phyloP scores from a whole-genome alignment of 345 rosid species.

The Euphorbia tirucalli region DNA sequence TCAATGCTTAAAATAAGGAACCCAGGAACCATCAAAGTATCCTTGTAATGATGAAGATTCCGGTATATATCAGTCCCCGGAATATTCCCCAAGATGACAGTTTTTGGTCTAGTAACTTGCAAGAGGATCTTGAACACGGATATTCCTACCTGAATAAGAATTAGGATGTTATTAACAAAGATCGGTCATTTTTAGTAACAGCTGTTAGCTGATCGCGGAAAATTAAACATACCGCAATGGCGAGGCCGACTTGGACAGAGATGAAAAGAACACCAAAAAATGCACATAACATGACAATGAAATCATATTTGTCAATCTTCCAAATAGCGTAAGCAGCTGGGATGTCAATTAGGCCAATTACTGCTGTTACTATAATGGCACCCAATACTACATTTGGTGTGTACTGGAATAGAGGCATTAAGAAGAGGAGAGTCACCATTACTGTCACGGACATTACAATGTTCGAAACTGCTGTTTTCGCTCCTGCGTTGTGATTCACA shows the following conservation, averaged over 20 bases:
- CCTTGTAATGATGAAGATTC: conserved; percentile 69
- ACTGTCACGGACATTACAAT: conserved; percentile 86
- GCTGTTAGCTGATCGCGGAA: not conserved
- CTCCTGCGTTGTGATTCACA: conserved; percentile 90
- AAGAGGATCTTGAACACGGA: conserved; percentile 79
- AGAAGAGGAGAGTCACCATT: conserved; percentile 87
- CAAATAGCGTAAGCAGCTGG: conserved; percentile 73
- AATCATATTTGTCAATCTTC: conserved; percentile 91
- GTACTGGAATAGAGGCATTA: conserved; percentile 93
- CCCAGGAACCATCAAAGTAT: conserved; percentile 64
- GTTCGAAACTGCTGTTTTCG: conserved; percentile 91
- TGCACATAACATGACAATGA: conserved; percentile 71
- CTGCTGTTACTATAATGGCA: conserved; percentile 89
- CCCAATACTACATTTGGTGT: conserved; percentile 90
- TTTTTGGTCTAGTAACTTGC: conserved; percentile 85
- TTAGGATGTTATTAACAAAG: too few relatives aligned
- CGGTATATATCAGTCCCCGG: conserved; percentile 74
- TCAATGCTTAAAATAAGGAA: conserved; percentile 76
- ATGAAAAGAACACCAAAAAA: conserved; percentile 81
- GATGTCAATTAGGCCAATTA: conserved; percentile 83
- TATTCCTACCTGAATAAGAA: conserved; percentile 55
- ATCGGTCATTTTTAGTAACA: too few relatives aligned
- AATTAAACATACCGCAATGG: conserved; percentile 67
- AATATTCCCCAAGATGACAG: conserved; percentile 69
- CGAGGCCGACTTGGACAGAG: conserved; percentile 81